phyloP scores from a whole-genome alignment of 306 rosid species.

The Benincasa hispida region DNA sequence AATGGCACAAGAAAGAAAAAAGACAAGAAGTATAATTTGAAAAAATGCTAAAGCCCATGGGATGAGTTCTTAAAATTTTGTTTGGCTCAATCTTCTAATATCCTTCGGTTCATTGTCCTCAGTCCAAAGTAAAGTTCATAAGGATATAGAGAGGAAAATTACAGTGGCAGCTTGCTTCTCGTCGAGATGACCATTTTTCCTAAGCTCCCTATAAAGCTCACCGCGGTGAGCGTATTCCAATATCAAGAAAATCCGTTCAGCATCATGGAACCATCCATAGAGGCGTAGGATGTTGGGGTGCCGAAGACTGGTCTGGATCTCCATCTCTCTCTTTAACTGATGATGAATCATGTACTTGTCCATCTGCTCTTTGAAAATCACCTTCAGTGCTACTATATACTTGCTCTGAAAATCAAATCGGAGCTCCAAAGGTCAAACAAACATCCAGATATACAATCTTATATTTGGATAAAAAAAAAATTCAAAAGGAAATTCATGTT shows the following conservation, averaged over 20 bases:
- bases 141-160: not conserved
- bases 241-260: slow-evolving; percentile 58
- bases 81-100: not conserved
- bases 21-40: not conserved
- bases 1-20: not conserved
- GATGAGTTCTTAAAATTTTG: not conserved
- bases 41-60: not conserved
- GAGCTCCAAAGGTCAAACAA: not conserved
- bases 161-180: slow-evolving; percentile 78
- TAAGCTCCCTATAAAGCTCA: slow-evolving; percentile 58
- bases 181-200: slow-evolving; percentile 26
- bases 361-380: slow-evolving; percentile 58
- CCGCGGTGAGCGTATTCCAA: slow-evolving; percentile 85
- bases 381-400: slow-evolving; percentile 65
- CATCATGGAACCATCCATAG: slow-evolving; percentile 78
- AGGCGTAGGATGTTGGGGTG: slow-evolving; percentile 64
- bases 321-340: slow-evolving; percentile 75
- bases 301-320: slow-evolving; percentile 45
- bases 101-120: not conserved
- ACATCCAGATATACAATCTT: not conserved
- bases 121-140: not conserved
- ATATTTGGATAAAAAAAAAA: not conserved
- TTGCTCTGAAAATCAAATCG: slow-evolving; percentile 37
- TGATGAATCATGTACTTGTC: slow-evolving; percentile 57
- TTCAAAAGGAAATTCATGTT: not conserved